A percentile compares a stretch with the other conserved stretches of the same genome.
phyloP scores from a whole-genome alignment of 257 asterid genomes.

The Voacanga thouarsii region DNA sequence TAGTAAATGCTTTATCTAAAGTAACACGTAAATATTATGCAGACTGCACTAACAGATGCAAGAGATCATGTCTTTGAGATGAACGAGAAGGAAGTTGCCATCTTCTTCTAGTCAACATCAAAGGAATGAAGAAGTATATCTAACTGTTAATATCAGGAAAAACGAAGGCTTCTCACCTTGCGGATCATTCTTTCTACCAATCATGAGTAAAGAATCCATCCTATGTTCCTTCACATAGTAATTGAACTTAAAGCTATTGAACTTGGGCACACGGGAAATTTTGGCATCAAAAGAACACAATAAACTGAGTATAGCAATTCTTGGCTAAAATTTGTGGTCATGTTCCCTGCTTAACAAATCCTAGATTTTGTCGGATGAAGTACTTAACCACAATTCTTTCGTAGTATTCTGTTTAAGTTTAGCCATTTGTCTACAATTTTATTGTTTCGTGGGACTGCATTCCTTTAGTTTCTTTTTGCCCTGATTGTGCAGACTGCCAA shows the following conservation, averaged over 20 bases:
- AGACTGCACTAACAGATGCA: constrained; percentile 91
- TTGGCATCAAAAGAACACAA: constrained; percentile 27
- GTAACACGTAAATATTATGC: constrained; percentile 25
- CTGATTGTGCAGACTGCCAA: too few species aligned
- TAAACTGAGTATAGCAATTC: background rate
- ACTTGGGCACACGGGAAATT: constrained; percentile 24
- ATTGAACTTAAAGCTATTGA: constrained; percentile 6
- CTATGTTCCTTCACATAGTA: constrained; percentile 2
- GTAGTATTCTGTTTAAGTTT: background rate
- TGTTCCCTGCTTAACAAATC: background rate
- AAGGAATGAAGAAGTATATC: constrained; percentile 10
- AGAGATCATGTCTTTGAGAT: constrained; percentile 91
- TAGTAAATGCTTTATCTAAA: background rate
- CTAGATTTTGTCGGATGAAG: background rate
- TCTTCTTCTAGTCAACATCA: constrained; percentile 54
- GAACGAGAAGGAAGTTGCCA: constrained; percentile 77
- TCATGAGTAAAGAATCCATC: constrained; percentile 16
- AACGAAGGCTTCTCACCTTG: background rate
- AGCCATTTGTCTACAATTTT: background rate
- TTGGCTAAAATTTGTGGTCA: background rate
- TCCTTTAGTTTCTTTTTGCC: background rate
- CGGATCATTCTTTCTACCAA: background rate
- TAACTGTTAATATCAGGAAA: background rate
- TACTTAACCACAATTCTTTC: background rate
- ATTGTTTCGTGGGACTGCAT: background rate